Conservation (phyloP, 495 filamentous ascomycete genomes). For the Hyaloscypha variabilis region DNA sequence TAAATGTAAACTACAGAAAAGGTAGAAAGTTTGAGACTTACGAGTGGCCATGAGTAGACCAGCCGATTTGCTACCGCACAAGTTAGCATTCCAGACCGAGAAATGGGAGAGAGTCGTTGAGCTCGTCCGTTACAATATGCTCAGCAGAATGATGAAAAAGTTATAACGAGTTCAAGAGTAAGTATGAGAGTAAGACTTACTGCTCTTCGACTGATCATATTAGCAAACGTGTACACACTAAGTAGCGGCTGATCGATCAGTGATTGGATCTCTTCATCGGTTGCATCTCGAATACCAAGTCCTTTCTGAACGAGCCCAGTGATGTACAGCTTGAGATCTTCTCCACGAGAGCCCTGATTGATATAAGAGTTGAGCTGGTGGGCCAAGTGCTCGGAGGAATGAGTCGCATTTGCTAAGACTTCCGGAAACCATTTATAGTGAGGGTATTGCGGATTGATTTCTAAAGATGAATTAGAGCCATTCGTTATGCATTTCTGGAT, state of each 20-base stretch:
- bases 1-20: constrained; percentile 21
- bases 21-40: constrained; percentile 32
- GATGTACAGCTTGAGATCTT: constrained; percentile 57
- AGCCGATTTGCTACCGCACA: constrained; percentile 67
- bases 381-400: constrained; percentile 73
- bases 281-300: constrained; percentile 76
- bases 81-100: background rate
- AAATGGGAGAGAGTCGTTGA: background rate
- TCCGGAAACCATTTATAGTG: constrained; percentile 86
- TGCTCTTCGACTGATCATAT: constrained; percentile 83
- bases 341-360: constrained; percentile 26
- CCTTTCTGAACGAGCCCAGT: constrained; percentile 61
- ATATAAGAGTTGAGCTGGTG: constrained; percentile 60
- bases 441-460: constrained; percentile 46
- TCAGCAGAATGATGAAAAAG: background rate
- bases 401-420: constrained; percentile 77
- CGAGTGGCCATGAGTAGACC: constrained; percentile 89
- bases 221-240: constrained; percentile 67
- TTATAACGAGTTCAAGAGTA: background rate
- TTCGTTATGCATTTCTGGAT: background rate
- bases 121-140: background rate
- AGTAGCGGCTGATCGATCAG: constrained; percentile 58
- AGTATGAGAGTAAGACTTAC: background rate
- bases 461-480: constrained; percentile 14
- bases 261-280: constrained; percentile 67